A percentile compares a stretch with the other conserved stretches of the same genome.
phyloP scores from a whole-genome alignment of 2,329 filamentous ascomycete genomes.

The Microdochium paspali region DNA sequence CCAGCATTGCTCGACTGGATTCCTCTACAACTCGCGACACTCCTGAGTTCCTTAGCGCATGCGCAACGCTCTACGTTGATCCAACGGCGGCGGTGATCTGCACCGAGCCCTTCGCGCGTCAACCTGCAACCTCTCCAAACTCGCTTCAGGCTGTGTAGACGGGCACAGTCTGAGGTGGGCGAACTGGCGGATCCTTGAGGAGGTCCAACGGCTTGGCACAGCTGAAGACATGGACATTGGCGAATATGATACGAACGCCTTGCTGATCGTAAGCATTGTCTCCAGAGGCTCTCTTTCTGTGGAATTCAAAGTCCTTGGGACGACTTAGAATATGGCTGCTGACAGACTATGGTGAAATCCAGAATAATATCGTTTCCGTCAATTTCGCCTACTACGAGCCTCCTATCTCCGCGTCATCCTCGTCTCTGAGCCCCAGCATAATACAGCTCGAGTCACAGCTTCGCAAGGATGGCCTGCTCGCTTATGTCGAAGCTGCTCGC shows the following conservation, averaged over 20 bases:
- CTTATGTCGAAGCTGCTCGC: slow-evolving; percentile 39
- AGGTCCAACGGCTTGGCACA: no score
- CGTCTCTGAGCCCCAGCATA: slow-evolving; percentile 33
- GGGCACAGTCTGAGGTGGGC: no score
- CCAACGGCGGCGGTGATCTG: no score
- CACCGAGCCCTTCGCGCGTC: no score
- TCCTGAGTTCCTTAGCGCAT: not conserved
- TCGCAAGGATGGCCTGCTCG: slow-evolving; percentile 42
- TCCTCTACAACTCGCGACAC: not conserved
- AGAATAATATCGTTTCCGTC: slow-evolving; percentile 50
- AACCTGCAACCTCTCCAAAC: no score
- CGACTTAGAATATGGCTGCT: slow-evolving; percentile 5
- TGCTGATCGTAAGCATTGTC: slow-evolving; percentile 40
- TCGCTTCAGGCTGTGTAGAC: no score
- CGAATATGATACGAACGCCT: slow-evolving; percentile 53
- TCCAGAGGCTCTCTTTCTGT: not conserved
- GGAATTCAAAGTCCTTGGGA: not conserved
- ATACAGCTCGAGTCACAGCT: slow-evolving; percentile 42
- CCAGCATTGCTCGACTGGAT: not conserved
- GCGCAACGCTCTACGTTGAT: no score
- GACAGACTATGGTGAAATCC: not conserved
- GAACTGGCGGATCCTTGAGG: no score
- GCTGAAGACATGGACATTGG: slow-evolving; percentile 45
- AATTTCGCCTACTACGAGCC: slow-evolving; percentile 47
- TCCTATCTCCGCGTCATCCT: slow-evolving; percentile 26